A percentile compares a stretch with the other conserved stretches of the same genome.
phyloP scores from a whole-genome alignment of 495 filamentous ascomycete genomes.

The Trichoderma erinaceum region DNA sequence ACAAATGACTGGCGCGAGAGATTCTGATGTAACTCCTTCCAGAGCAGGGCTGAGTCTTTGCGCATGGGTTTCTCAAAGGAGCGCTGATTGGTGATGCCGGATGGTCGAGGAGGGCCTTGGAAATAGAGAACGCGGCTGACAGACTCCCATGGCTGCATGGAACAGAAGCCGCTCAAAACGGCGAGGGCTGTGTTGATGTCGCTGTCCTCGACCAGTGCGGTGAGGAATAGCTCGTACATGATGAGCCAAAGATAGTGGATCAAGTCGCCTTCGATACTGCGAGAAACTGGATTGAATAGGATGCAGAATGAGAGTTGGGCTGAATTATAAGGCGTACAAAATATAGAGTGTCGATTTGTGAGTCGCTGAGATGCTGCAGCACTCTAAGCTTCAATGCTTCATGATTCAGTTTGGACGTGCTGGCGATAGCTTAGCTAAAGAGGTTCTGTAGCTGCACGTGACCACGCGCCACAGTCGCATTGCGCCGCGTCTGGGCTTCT shows the following conservation, averaged over 20 bases:
- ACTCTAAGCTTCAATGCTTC: too few relatives aligned
- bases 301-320: neutral
- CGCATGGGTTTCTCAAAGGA: conserved; percentile 25
- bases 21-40: conserved; percentile 37
- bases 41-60: conserved; percentile 24
- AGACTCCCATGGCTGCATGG: conserved; percentile 29
- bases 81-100: neutral
- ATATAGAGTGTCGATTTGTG: too few relatives aligned
- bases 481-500: conserved; percentile 7
- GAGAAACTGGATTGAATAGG: neutral
- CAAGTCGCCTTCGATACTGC: neutral
- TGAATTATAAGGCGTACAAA: neutral
- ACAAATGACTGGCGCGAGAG: conserved; percentile 35
- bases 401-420: too few relatives aligned
- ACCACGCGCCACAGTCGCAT: conserved; percentile 5
- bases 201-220: conserved; percentile 28
- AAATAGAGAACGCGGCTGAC: conserved; percentile 22
- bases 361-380: too few relatives aligned
- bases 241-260: neutral
- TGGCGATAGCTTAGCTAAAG: neutral
- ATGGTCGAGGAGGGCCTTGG: conserved; percentile 25
- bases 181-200: conserved; percentile 33
- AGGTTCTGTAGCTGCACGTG: neutral
- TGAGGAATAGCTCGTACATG: conserved; percentile 42
- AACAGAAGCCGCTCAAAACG: conserved; percentile 35